Conservation (phyloP, 441 rosid genomes). For the Euphorbia schlechtendalii region DNA sequence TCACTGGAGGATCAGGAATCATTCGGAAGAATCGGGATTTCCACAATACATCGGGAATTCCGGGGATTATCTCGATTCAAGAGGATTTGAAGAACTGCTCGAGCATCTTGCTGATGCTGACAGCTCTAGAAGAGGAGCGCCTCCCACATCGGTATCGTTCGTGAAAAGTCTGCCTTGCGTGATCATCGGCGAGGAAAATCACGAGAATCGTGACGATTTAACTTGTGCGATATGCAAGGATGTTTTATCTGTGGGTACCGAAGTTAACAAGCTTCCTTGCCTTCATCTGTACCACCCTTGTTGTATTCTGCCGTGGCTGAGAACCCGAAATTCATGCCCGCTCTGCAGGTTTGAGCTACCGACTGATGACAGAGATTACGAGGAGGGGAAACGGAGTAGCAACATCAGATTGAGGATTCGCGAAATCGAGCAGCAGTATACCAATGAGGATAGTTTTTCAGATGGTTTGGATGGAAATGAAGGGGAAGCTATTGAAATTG, state of each 20-base stretch:
- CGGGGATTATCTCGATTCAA: slow-evolving; percentile 55
- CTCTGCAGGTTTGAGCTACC: slow-evolving; percentile 90
- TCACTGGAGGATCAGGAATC: slow-evolving; percentile 37
- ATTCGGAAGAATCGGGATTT: slow-evolving; percentile 37
- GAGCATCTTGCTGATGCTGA: slow-evolving; percentile 71
- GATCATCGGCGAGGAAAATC: slow-evolving; percentile 39
- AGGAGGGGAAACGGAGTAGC: slow-evolving; percentile 48
- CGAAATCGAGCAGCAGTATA: slow-evolving; percentile 35
- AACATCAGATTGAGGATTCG: slow-evolving; percentile 19
- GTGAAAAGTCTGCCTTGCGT: slow-evolving; percentile 56
- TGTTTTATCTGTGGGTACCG: slow-evolving; percentile 40
- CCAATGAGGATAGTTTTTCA: slow-evolving; percentile 35
- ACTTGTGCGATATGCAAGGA: slow-evolving; percentile 93
- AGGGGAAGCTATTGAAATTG: slow-evolving; percentile 31
- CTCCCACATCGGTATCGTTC: slow-evolving; percentile 67
- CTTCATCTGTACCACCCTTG: slow-evolving; percentile 64
- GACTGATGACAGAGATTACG: slow-evolving; percentile 79
- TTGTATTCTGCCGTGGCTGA: slow-evolving; percentile 88
- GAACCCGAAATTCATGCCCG: slow-evolving; percentile 83
- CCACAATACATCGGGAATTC: slow-evolving; percentile 37
- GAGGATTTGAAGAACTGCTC: slow-evolving; percentile 69
- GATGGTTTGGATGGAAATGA: slow-evolving; percentile 40
- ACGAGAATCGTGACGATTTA: slow-evolving; percentile 39
- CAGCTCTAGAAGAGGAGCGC: slow-evolving; percentile 79
- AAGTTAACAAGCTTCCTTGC: slow-evolving; percentile 81